These are phyloP conservation scores for Fragosphaeria purpurea DNA, from an alignment of 2,329 filamentous ascomycete species.

Conservation along the genomic window DNA sequence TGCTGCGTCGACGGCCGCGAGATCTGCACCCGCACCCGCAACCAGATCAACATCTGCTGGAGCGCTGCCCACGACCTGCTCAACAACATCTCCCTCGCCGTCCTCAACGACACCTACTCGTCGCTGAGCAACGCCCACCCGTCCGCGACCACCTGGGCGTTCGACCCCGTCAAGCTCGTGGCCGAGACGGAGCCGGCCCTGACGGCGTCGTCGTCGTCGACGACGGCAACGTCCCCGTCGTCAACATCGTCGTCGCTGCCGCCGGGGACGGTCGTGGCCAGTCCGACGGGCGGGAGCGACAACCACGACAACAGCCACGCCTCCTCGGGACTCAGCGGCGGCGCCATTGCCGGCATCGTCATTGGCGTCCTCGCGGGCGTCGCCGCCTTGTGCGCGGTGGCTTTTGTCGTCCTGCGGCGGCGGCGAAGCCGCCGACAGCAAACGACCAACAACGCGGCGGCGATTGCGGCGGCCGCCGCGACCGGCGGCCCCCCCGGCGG, in stretches of 20 bases:
- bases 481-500: not conserved
- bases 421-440: conserved; percentile 1
- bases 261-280: no score
- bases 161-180: conserved; percentile 8
- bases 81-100: conserved; percentile 8
- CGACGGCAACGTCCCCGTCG: not conserved
- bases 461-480: not conserved
- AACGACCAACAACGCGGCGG: not conserved
- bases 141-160: conserved; percentile 9
- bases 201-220: not conserved
- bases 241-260: no score
- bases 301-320: not conserved
- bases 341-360: conserved; percentile 9
- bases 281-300: not conserved
- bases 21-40: conserved; percentile 6
- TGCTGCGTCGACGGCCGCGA: conserved; percentile 11
- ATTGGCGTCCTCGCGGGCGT: conserved; percentile 5
- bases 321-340: not conserved
- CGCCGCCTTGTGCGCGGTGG: conserved; percentile 3
- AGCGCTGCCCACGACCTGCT: conserved; percentile 10
- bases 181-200: conserved; percentile 5
- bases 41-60: conserved; percentile 15
- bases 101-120: conserved; percentile 10
- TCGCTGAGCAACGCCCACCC: conserved; percentile 11
- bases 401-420: conserved; percentile 5